phyloP scores from a whole-genome alignment of 2,329 filamentous ascomycete genomes.

The Drechslera avenae region DNA sequence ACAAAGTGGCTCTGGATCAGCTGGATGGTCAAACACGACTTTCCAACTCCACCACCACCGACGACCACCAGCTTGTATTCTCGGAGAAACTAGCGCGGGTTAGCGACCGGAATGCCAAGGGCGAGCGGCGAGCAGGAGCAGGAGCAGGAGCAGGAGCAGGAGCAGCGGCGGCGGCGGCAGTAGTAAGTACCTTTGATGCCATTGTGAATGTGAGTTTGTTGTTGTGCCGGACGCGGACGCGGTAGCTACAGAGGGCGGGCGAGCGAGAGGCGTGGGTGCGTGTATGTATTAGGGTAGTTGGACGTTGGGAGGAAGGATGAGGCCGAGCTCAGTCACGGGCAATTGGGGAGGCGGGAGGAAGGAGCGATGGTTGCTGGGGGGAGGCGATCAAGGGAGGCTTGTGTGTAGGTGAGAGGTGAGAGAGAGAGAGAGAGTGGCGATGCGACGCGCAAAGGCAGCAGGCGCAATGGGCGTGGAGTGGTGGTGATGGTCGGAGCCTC shows the following conservation, averaged over 20 bases:
- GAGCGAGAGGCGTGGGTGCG: slow-evolving; percentile 4
- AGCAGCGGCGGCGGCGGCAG: no score
- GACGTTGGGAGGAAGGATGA: neutral
- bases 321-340: slow-evolving; percentile 5
- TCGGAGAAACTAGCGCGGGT: slow-evolving; percentile 54
- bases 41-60: slow-evolving; percentile 96
- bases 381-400: slow-evolving; percentile 15
- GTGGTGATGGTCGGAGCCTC: neutral
- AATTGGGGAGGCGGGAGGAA: slow-evolving; percentile 12
- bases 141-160: no score
- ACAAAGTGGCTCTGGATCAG: slow-evolving; percentile 85
- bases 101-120: slow-evolving; percentile 20
- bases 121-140: neutral
- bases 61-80: slow-evolving; percentile 78
- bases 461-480: slow-evolving; percentile 8
- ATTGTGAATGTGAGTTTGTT: slow-evolving; percentile 31
- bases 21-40: slow-evolving; percentile 98
- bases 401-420: no score
- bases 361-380: slow-evolving; percentile 7
- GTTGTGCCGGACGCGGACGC: neutral
- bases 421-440: no score
- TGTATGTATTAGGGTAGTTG: slow-evolving; percentile 6
- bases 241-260: slow-evolving; percentile 15
- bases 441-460: slow-evolving; percentile 14
- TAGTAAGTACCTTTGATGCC: slow-evolving; percentile 47